Evolutionary conservation across 139 green algal genomes (phyloP).

Genomic region (Medakamo hakoo): DNA sequence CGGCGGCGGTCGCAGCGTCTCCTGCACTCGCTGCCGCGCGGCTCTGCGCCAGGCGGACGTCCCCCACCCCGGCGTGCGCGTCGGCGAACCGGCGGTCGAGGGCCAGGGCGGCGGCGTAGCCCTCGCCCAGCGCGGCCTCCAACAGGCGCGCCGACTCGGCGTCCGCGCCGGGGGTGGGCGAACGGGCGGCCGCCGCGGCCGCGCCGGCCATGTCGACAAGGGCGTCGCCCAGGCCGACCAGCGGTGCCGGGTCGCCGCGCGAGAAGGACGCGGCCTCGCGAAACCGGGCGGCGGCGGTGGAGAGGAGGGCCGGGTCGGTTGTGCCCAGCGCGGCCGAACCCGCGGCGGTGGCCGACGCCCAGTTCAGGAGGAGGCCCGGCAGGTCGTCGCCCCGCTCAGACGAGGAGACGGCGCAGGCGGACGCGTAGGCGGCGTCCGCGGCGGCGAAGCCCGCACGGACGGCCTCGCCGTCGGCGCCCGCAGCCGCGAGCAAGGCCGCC

Average conservation of each 20-base stretch:
- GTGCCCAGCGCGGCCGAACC: conserved; percentile 6
- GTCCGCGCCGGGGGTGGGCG: neutral
- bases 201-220: conserved; percentile 32
- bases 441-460: neutral
- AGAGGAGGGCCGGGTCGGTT: neutral
- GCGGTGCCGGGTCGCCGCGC: conserved; percentile 29
- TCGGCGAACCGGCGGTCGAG: conserved; percentile 28
- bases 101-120: conserved; percentile 41
- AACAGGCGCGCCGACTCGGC: conserved; percentile 1
- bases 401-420: conserved; percentile 13
- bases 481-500: conserved; percentile 16
- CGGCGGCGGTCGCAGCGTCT: neutral
- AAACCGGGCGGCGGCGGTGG: conserved; percentile 33
- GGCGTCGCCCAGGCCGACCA: conserved; percentile 44
- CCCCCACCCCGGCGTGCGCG: conserved; percentile 27
- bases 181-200: conserved; percentile 2
- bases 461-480: neutral
- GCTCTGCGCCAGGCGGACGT: conserved; percentile 13
- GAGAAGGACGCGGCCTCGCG: conserved; percentile 22
- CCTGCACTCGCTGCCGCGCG: conserved; percentile 2
- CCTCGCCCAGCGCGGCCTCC: conserved; percentile 28
- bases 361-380: conserved; percentile 60
- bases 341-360: conserved; percentile 48
- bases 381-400: conserved; percentile 30
- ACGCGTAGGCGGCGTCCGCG: conserved; percentile 11